Evolutionary conservation across 192 early-diverging fungal species (phyloP).

Genomic region (Podila epigama): DNA sequence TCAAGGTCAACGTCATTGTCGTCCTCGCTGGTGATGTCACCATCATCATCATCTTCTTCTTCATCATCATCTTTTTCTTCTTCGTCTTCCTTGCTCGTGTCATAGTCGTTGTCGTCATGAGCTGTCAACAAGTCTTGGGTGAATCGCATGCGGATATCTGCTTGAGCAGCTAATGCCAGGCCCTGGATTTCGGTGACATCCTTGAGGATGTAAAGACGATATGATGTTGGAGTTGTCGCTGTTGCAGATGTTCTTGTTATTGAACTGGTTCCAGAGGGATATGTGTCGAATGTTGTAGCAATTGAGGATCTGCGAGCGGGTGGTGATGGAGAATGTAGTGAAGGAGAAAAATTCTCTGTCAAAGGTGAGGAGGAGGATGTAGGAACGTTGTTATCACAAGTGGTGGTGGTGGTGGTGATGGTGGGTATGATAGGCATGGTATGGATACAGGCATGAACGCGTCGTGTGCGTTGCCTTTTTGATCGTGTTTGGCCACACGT

Average conservation of each 20-base stretch:
- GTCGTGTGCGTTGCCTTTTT: not conserved
- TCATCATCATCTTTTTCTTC: not conserved
- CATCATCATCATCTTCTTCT: too few relatives aligned
- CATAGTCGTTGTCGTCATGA: not conserved
- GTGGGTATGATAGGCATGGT: too few relatives aligned
- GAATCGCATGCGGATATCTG: not conserved
- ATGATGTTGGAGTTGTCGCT: constrained; percentile 1
- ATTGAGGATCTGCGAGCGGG: too few relatives aligned
- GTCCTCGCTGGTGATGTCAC: too few relatives aligned
- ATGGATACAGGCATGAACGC: constrained; percentile 37
- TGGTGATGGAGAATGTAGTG: not conserved
- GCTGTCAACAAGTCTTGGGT: too few relatives aligned
- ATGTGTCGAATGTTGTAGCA: too few relatives aligned
- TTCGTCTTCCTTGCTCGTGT: not conserved
- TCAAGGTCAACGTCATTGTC: too few relatives aligned
- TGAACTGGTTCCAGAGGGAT: not conserved
- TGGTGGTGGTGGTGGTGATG: too few relatives aligned
- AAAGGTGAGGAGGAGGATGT: not conserved
- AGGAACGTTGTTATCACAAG: not conserved
- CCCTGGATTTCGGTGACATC: constrained; percentile 30
- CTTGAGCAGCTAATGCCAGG: constrained; percentile 7
- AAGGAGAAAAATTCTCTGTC: not conserved
- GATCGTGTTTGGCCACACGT: not conserved
- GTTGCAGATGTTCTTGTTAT: not conserved
- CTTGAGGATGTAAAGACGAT: constrained; percentile 38